Evolutionary conservation across 805 yeast genomes (phyloP).

Genomic region (Blastobotrys mokoenaii): DNA sequence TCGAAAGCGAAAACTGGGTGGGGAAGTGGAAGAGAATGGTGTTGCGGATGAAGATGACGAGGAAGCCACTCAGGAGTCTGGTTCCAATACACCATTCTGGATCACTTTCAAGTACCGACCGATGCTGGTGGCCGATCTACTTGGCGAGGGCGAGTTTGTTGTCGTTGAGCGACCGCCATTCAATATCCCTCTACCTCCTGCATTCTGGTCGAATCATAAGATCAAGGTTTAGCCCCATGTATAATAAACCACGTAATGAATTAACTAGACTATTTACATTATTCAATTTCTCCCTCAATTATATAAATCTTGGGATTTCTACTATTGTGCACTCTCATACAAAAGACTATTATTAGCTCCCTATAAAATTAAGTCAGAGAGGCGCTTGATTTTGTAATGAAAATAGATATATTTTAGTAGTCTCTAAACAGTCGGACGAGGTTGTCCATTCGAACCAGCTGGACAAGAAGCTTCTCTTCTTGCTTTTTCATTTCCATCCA

Average conservation of each 20-base stretch:
- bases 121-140: constrained; percentile 49
- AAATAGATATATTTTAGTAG: constrained; percentile 18
- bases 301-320: too few relatives aligned
- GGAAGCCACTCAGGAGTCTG: constrained; percentile 14
- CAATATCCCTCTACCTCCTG: constrained; percentile 33
- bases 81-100: constrained; percentile 46
- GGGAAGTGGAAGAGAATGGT: neutral
- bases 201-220: constrained; percentile 30
- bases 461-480: constrained; percentile 28
- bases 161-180: constrained; percentile 70
- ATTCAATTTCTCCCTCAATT: too few relatives aligned
- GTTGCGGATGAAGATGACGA: constrained; percentile 5
- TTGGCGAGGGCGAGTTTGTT: constrained; percentile 50
- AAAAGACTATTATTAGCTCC: too few relatives aligned
- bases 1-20: constrained; percentile 4
- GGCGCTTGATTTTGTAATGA: too few relatives aligned
- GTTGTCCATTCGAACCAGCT: constrained; percentile 27
- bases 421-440: constrained; percentile 33
- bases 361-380: too few relatives aligned
- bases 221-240: constrained; percentile 10
- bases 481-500: constrained; percentile 41
- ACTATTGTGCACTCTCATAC: too few relatives aligned
- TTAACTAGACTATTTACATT: too few relatives aligned
- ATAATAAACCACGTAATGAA: neutral
- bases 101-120: constrained; percentile 69